Base-by-base conservation (phyloP, 129 eudicot species). In the Logfia minima region DNA sequence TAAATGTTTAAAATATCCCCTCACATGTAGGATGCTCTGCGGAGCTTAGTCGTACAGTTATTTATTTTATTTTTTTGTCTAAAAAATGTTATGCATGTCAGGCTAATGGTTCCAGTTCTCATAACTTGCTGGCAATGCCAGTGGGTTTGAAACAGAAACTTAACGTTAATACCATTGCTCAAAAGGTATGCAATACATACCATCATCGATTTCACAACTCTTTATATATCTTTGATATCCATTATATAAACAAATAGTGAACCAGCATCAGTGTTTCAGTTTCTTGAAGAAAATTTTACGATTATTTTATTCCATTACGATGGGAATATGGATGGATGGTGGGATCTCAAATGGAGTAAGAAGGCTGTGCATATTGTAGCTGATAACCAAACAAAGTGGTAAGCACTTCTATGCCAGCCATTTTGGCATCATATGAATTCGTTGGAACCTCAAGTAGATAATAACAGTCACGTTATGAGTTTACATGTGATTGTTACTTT, bases 351-450 rank as follows among this genome's bases (percentile, higher is more conserved):
- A 51, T 94, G 98, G 98, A 86, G 93, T 80, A 87, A 79, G 41
- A 79, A 77, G 66, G 96, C 97, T 63, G 78, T 91, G 65, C 98
- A 94, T 83, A 84, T 94, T 66, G 88, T 86, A 56, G 98, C 92
- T 66, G 80, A 79, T 70, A 94, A 94, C 81, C 98, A 94, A 87
- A 94, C 98, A 76, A 94, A 94, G 77, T 94, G 98, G 98, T 94
- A 81, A 67, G 68, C 35, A 66, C 56, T 72, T 79, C 34, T 51
- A 71, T 24, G 18, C 51, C 41, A 43, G 14, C 51, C 16, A 43
- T 43, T 43, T 10, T 43, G 4, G 1, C 58, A 76, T 65, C 35
- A 45, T 32, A 22, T 39, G 37, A 6, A 48, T 21, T 5, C 17
- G 24, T 13, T 66, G 34, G 39, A 66, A 66, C 24, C 52, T 66